These are phyloP conservation scores for Wickerhamiella azymoides DNA, from an alignment of 805 yeast genomes.

Conservation along the genomic window DNA sequence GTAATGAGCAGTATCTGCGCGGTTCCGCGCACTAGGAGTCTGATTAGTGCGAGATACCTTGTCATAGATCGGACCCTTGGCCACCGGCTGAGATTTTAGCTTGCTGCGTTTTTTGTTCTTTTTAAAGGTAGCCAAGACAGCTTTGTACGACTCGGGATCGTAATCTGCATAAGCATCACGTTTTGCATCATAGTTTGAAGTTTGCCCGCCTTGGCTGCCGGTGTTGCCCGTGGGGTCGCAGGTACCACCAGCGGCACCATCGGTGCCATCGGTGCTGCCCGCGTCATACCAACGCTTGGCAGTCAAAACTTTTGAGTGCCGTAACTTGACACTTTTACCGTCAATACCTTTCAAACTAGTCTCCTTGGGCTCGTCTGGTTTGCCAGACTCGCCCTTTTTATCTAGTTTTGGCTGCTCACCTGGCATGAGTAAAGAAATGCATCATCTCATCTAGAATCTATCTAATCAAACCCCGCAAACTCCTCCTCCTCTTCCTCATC, in stretches of 20 bases:
- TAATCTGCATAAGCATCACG: constrained; percentile 8
- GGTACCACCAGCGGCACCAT: too few species aligned
- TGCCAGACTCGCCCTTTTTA: neutral
- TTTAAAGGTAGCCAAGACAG: constrained; percentile 2
- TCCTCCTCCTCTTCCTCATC: constrained; percentile 5
- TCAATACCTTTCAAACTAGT: neutral
- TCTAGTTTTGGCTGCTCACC: too few species aligned
- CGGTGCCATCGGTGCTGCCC: neutral
- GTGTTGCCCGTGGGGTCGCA: too few species aligned
- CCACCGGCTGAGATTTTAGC: too few species aligned
- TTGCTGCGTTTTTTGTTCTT: neutral
- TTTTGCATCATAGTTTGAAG: constrained; percentile 4
- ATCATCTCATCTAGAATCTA: neutral
- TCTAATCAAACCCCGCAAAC: constrained; percentile 21
- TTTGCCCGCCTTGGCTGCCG: neutral
- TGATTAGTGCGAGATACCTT: neutral
- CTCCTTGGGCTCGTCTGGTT: neutral
- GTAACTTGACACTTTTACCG: constrained; percentile 3
- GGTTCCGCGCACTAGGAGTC: constrained; percentile 1
- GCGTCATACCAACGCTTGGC: constrained; percentile 7
- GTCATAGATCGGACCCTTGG: constrained; percentile 5
- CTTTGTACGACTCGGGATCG: constrained; percentile 3
- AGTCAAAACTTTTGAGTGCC: constrained; percentile 1
- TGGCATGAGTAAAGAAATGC: neutral
- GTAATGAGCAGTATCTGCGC: constrained; percentile 9